Evolutionary conservation across 1,139 yeast genomes (phyloP), one percentile per base, ranked within the genome.

Genomic region (Debaryomycetaceae sp.): DNA sequence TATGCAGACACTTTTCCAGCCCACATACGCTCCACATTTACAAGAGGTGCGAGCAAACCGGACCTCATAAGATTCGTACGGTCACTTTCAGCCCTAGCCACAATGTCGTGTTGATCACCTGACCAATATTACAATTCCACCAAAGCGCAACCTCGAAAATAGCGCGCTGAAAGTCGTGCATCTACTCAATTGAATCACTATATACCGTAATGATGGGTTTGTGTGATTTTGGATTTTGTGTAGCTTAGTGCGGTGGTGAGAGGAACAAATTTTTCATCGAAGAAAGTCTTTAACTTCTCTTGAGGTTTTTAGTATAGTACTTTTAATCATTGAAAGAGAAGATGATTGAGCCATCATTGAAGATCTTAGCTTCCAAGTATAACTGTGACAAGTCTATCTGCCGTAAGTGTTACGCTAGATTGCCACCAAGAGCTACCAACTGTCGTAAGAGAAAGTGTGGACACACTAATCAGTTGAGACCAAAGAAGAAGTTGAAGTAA

Each of bases 361-460:
- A 91, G 81, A 96, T 94, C 65, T 85, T 92, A 70, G 98, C 98
- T 74, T 88, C 97, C 70, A 92, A 92, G 81, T 92, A 87, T 89
- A 92, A 92, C 95, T 92, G 98, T 83, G 98, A 92, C 61, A 92
- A 92, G 81, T 75, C 96, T 60, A 92, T 92, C 73, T 92, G 98
- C 83, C 95, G 98, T 79, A 87, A 89, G 76, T 92, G 98, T 83
- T 92, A 92, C 85, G 98, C 98, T 66, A 94, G 98, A 84, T 89
- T 92, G 71, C 98, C 98, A 70, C 96, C 98, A 76, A 92, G 98
- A 86, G 98, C 98, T 65, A 92, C 98, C 78, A 92, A 92, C 96
- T 92, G 98, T 85, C 89, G 98, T 83, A 92, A 92, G 98, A 89
- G 97, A 88, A 92, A 92, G 85, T 92, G 98, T 79, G 98, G 98